These are phyloP conservation scores for Glutinoglossum americanum DNA, from an alignment of 495 filamentous ascomycete species.

Conservation along the genomic window DNA sequence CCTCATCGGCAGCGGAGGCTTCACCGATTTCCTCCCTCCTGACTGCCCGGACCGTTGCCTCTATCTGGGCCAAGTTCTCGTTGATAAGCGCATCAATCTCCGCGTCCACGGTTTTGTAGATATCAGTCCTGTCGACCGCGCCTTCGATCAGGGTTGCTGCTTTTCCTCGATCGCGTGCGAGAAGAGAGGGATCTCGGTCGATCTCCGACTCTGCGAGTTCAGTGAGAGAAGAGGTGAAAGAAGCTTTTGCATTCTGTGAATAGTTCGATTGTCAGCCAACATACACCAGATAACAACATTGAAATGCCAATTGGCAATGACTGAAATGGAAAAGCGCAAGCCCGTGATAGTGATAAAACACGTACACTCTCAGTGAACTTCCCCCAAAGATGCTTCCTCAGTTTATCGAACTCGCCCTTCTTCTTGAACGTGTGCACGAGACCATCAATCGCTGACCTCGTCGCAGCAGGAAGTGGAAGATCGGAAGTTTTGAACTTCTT, in stretches of 20 bases:
- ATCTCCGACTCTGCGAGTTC: slow-evolving; percentile 60
- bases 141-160: slow-evolving; percentile 72
- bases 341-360: background rate
- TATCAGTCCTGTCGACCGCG: slow-evolving; percentile 57
- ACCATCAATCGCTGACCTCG: slow-evolving; percentile 52
- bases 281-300: background rate
- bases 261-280: background rate
- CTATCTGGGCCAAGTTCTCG: slow-evolving; percentile 36
- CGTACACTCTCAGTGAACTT: slow-evolving; percentile 58
- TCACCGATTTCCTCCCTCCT: slow-evolving; percentile 54
- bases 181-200: slow-evolving; percentile 52
- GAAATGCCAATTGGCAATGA: background rate
- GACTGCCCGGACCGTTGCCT: slow-evolving; percentile 44
- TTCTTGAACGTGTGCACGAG: slow-evolving; percentile 73
- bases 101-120: slow-evolving; percentile 53
- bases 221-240: slow-evolving; percentile 42
- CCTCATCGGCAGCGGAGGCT: slow-evolving; percentile 45
- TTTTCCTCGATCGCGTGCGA: slow-evolving; percentile 59
- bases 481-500: slow-evolving; percentile 72
- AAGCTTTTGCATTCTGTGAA: slow-evolving; percentile 39
- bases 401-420: slow-evolving; percentile 70
- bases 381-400: slow-evolving; percentile 62
- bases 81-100: slow-evolving; percentile 48
- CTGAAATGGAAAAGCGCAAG: background rate
- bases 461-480: slow-evolving; percentile 48